phyloP scores from a whole-genome alignment of 148 eudicot species.

The Diospyros lotus region DNA sequence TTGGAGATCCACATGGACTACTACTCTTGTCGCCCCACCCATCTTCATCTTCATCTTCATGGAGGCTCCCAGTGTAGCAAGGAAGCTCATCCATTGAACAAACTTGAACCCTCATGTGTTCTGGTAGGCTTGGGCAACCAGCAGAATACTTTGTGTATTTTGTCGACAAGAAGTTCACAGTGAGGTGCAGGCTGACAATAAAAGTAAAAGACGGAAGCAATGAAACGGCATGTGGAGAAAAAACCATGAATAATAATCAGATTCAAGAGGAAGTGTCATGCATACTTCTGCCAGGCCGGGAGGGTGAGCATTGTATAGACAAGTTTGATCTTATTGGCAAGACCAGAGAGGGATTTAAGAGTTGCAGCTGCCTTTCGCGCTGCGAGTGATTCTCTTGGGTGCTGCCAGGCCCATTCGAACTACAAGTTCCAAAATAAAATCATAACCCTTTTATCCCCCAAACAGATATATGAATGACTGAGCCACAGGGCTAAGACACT shows the following conservation, averaged over 20 bases:
- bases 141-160: constrained; percentile 58
- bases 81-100: constrained; percentile 85
- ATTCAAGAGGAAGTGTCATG: not conserved
- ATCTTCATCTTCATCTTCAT: constrained; percentile 12
- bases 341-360: constrained; percentile 72
- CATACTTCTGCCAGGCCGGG: constrained; percentile 78
- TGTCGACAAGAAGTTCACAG: constrained; percentile 77
- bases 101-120: constrained; percentile 60
- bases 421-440: constrained; percentile 26
- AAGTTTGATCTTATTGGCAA: constrained; percentile 76
- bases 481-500: too few species aligned
- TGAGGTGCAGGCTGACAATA: constrained; percentile 61
- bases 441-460: not conserved
- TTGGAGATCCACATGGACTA: not conserved
- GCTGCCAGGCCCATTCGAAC: constrained; percentile 99
- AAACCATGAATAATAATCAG: not conserved
- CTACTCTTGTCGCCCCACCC: constrained; percentile 16
- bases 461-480: too few species aligned
- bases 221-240: not conserved
- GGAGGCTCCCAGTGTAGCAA: constrained; percentile 36
- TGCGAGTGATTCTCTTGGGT: constrained; percentile 73
- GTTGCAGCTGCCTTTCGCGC: constrained; percentile 64
- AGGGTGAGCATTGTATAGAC: constrained; percentile 86
- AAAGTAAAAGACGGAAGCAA: constrained; percentile 8
- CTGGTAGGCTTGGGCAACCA: constrained; percentile 70